Evolutionary conservation across 2,329 filamentous ascomycete species (phyloP), one percentile per base, ranked within the genome.

Genomic region (Botrytis byssoidea): DNA sequence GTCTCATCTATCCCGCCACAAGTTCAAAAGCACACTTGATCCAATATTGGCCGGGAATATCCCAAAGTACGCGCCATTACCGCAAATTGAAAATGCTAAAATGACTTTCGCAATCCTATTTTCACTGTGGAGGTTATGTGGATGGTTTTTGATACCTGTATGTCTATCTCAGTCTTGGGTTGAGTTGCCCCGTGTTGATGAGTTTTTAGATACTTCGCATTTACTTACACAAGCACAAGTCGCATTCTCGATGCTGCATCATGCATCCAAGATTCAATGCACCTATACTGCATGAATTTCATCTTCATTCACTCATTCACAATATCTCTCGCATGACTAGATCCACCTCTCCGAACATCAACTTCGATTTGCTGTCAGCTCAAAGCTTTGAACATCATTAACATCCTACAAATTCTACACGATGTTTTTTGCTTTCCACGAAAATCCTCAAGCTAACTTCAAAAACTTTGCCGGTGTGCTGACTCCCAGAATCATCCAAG

Each of bases 401-500:
- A 6, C 7, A 46, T 18, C 7, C 44, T 25, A 4, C 8, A 4
- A 12, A 25, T 9, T 48, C 46, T 48, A 25, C 22, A 25, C 8
- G 12, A 4, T 48, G 22, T 4, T 3, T 25, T 48, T 10, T 10
- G 1, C 55, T 59, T 35, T 4, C 16, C 16, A 4, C 7, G 10
- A 35, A 35, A 2, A 20, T 4, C 7, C 29, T 20, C 55, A 35
- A 8, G 44, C 44, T 46, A 18, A 2, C 44, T 46, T 20, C 44
- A 20, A 20, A 46, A 18, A 46, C 6, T 20, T 8, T 0, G 16
- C 12, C 22, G 22, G 46, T 12, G 9, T 12, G 9, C 22, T 9
- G 9, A 48, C 25, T 12, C 22, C 22, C 46, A 76, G 46, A 86
- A 86, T 80, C 82, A 83, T 61, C 82, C 83, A 37, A 76, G 78